These are phyloP conservation scores for Penicillium sp. DNA, from an alignment of 2,329 filamentous ascomycete species.

Conservation along the genomic window DNA sequence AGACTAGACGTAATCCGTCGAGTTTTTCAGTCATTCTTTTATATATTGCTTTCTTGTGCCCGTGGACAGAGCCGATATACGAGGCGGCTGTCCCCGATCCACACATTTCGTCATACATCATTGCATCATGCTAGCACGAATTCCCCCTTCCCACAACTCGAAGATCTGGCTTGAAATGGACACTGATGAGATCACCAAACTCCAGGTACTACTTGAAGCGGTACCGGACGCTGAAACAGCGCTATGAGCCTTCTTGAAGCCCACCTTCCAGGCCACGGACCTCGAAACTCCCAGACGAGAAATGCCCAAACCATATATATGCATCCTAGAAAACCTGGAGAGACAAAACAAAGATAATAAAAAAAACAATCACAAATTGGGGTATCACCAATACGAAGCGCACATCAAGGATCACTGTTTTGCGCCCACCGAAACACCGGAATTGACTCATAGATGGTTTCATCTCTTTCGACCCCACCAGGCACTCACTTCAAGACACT, in stretches of 20 bases:
- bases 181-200: constrained; percentile 23
- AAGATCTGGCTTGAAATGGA: constrained; percentile 4
- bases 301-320: constrained; percentile 20
- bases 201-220: constrained; percentile 83
- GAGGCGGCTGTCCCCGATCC: constrained; percentile 7
- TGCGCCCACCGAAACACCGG: constrained; percentile 30
- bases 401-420: constrained; percentile 29
- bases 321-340: constrained; percentile 20
- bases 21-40: constrained; percentile 11
- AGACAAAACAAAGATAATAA: constrained; percentile 15
- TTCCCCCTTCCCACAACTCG: constrained; percentile 4
- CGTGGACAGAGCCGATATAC: constrained; percentile 17
- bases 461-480: constrained; percentile 60
- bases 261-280: constrained; percentile 4
- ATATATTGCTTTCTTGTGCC: constrained; percentile 16
- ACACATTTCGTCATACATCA: constrained; percentile 22
- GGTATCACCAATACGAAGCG: constrained; percentile 40
- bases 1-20: neutral
- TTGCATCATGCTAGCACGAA: constrained; percentile 19
- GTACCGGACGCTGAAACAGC: constrained; percentile 77
- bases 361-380: constrained; percentile 22
- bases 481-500: constrained; percentile 68
- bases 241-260: constrained; percentile 57
- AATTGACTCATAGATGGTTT: constrained; percentile 21
- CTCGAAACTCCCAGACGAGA: constrained; percentile 9